Evolutionary conservation across 805 yeast genomes (phyloP), one percentile per base, ranked within the genome.

Genomic region (Ogataea zsoltii): DNA sequence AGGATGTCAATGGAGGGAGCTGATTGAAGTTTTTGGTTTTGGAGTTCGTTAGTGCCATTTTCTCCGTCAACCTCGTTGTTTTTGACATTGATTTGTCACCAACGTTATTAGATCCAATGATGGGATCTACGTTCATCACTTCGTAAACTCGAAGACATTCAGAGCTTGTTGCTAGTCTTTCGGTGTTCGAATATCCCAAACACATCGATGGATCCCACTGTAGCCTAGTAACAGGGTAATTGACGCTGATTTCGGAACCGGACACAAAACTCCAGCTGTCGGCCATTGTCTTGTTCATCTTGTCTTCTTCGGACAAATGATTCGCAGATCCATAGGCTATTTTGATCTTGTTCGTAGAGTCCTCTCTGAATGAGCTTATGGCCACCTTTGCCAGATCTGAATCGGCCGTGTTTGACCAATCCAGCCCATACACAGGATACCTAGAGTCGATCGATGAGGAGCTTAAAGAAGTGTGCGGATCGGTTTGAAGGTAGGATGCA

Each of bases 1-100:
- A 88, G 2, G 96, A 83, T 0, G 98, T 91, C 42, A 94, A 76
- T 4, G 99, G 99, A 1, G 99, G 96, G 40, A 83, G 70, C 16
- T 75, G 75, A 58, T 73, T 71, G 51, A 74, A 73, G 41, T 73
- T 76, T 36, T 70, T 69, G 36, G 71, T 63, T 46, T 74, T 69
- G 29, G 74, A 68, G 41, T 69, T 62, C 1, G 76, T 68, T 17
- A 75, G 51, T 23, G 72, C 67, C 21, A 72, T 50, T 49, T 64
- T 69, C 48, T 74, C 79, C 18, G 61, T 63, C n/a, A 73, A 48
- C 26, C 54, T 47, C 10, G 53, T 41, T 7, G 42, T 25, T 3
- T 17, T 26, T 3, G 55, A 33, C 13, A 42, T 31, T 2, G 35
- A 15, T 5, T 40, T 33, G 16, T 41, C 43, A n/a, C 43, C 31